Evolutionary conservation across 2,329 filamentous ascomycete species (phyloP).

Genomic region (Bipolaris oryzae): DNA sequence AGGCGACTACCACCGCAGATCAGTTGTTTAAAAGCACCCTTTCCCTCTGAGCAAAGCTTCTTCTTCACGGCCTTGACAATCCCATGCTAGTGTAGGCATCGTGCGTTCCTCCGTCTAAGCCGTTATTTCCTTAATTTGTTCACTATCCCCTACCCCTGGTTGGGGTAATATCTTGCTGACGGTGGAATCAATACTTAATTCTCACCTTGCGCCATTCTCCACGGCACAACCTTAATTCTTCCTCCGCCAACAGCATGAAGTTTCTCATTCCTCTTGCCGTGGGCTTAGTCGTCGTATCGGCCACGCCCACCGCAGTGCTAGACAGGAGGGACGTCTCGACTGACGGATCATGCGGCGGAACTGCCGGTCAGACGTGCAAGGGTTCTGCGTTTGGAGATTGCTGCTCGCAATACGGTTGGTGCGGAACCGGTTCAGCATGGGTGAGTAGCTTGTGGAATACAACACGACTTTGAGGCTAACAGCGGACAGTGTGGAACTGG

Average conservation of each 20-base stretch:
- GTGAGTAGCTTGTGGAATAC: neutral
- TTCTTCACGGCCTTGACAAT: neutral
- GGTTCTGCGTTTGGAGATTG: constrained; percentile 54
- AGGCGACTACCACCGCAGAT: constrained; percentile 3
- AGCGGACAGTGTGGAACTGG: constrained; percentile 34
- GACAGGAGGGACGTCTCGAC: constrained; percentile 43
- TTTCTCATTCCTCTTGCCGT: constrained; percentile 26
- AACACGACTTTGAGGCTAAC: constrained; percentile 15
- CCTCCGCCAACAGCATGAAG: constrained; percentile 19
- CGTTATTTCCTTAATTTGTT: neutral
- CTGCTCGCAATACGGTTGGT: constrained; percentile 53
- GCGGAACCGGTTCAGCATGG: constrained; percentile 41
- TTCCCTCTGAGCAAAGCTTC: neutral
- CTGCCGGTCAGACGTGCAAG: constrained; percentile 50
- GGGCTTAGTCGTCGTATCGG: constrained; percentile 24
- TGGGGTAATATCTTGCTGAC: neutral
- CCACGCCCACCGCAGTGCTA: constrained; percentile 14
- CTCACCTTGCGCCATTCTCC: neutral
- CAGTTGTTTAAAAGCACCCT: constrained; percentile 3
- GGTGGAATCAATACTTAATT: neutral
- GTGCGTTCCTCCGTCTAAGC: neutral
- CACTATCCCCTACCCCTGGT: neutral
- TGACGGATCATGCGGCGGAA: constrained; percentile 52
- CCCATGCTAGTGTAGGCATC: neutral
- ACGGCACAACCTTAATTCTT: neutral